Percentiles rank a stretch among this genome's conserved stretches.
Conservation (phyloP, 495 filamentous ascomycete species). For the Ramalina intermedia region DNA sequence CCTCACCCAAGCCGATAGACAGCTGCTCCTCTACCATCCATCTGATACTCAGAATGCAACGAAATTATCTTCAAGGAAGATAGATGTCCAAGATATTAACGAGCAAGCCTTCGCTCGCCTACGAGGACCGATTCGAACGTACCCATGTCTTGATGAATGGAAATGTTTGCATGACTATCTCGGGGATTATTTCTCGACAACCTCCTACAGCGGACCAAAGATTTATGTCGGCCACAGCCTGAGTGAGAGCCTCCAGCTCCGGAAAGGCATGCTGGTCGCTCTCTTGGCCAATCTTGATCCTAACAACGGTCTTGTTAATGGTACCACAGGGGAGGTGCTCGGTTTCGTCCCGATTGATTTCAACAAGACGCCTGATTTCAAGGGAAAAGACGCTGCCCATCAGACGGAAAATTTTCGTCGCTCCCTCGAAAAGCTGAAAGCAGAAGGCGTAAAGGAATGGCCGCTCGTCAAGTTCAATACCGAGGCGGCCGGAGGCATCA, state of each 20-base stretch:
- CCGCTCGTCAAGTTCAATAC: constrained; percentile 18
- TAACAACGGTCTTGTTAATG: constrained; percentile 29
- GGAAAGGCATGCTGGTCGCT: constrained; percentile 30
- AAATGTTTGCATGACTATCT: constrained; percentile 10
- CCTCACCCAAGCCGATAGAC: constrained; percentile 22
- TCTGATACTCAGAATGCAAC: constrained; percentile 29
- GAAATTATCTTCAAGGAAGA: constrained; percentile 29
- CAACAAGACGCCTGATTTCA: constrained; percentile 1
- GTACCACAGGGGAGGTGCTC: constrained; percentile 32
- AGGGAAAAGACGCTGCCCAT: constrained; percentile 7
- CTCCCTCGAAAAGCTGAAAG: not conserved
- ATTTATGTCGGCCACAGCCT: not conserved
- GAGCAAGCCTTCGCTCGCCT: constrained; percentile 23
- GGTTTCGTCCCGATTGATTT: constrained; percentile 21
- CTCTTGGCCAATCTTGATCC: constrained; percentile 30
- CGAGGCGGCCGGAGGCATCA: constrained; percentile 4
- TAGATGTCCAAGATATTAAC: constrained; percentile 28
- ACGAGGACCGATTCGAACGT: constrained; percentile 1
- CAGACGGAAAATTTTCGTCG: not conserved
- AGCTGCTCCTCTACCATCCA: constrained; percentile 31
- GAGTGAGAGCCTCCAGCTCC: constrained; percentile 18
- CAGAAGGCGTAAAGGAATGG: not conserved
- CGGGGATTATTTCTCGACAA: constrained; percentile 11
- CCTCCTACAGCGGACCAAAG: too few relatives aligned
- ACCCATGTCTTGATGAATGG: constrained; percentile 15